Percentiles rank a stretch among this genome's conserved stretches.
Conservation (phyloP, 1,284 basidiomycete genomes). For the Malassezia slooffiae region DNA sequence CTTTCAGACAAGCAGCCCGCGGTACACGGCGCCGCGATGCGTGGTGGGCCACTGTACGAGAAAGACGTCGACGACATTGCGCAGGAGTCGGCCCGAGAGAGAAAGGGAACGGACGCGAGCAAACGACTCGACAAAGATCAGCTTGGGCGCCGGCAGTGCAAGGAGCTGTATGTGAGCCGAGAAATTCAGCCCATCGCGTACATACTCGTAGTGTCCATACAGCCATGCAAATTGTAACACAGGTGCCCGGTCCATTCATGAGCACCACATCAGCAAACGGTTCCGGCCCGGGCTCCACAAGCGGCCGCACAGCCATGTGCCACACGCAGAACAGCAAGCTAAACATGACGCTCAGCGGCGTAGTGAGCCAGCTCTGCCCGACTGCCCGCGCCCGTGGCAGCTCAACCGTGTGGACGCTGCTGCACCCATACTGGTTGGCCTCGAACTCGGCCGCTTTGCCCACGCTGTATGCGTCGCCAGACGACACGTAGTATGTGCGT, state of each 20-base stretch:
- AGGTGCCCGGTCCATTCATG: constrained; percentile 91
- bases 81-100: constrained; percentile 70
- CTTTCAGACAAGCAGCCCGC: constrained; percentile 6
- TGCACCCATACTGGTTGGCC: constrained; percentile 19
- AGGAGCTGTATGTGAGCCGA: constrained; percentile 55
- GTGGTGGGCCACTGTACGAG: constrained; percentile 48
- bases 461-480: constrained; percentile 68
- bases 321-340: constrained; percentile 23
- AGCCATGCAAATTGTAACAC: constrained; percentile 65
- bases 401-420: constrained; percentile 9
- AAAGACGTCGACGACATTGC: constrained; percentile 68
- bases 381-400: constrained; percentile 66
- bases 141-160: constrained; percentile 59
- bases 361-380: constrained; percentile 31
- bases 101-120: constrained; percentile 74
- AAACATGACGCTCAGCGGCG: constrained; percentile 20
- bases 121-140: constrained; percentile 90
- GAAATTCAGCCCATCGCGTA: constrained; percentile 13
- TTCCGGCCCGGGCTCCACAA: not conserved
- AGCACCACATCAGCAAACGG: constrained; percentile 66
- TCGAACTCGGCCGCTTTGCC: constrained; percentile 64
- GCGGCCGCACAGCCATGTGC: constrained; percentile 21
- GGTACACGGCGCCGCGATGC: constrained; percentile 2
- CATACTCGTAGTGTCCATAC: constrained; percentile 66
- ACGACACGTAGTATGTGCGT: constrained; percentile 69